phyloP scores from a whole-genome alignment of 2,329 filamentous ascomycete genomes.

The Colletotrichum eremochloae region DNA sequence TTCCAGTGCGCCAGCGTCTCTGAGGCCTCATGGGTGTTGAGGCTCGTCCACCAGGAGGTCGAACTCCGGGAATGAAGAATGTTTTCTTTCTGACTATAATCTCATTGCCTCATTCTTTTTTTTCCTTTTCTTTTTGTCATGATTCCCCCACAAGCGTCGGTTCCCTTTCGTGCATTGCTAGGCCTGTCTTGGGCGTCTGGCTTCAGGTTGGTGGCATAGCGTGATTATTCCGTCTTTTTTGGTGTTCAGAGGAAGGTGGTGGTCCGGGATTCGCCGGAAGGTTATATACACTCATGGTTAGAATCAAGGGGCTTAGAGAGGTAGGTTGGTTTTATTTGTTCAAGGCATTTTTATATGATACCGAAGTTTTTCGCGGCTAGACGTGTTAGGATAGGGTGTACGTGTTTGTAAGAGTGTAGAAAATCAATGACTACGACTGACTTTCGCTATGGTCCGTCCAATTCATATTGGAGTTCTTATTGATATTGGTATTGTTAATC shows the following conservation, averaged over 20 bases:
- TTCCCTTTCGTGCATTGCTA: slow-evolving; percentile 25
- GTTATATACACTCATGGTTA: neutral
- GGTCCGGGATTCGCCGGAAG: neutral
- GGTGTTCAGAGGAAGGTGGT: neutral
- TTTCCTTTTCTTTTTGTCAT: slow-evolving; percentile 24
- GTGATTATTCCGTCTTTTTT: slow-evolving; percentile 13
- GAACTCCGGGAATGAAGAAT: slow-evolving; percentile 51
- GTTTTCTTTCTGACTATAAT: neutral
- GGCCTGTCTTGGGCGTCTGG: slow-evolving; percentile 25
- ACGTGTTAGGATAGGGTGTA: neutral
- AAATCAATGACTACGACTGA: neutral
- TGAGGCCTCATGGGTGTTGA: slow-evolving; percentile 69
- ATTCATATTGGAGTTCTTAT: no score
- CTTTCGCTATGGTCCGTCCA: neutral
- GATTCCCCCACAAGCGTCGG: slow-evolving; percentile 37
- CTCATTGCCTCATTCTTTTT: slow-evolving; percentile 9
- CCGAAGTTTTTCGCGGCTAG: neutral
- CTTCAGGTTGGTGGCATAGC: slow-evolving; percentile 28
- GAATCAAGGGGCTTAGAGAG: neutral
- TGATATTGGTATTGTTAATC: neutral
- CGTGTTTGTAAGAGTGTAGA: neutral
- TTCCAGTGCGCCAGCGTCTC: slow-evolving; percentile 69
- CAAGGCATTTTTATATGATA: slow-evolving; percentile 1
- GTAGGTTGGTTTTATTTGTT: neutral
- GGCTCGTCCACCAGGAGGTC: slow-evolving; percentile 71